A percentile compares a stretch with the other conserved stretches of the same genome.
phyloP scores from a whole-genome alignment of 2,329 filamentous ascomycete species.

The Ophiostoma pallidulum region DNA sequence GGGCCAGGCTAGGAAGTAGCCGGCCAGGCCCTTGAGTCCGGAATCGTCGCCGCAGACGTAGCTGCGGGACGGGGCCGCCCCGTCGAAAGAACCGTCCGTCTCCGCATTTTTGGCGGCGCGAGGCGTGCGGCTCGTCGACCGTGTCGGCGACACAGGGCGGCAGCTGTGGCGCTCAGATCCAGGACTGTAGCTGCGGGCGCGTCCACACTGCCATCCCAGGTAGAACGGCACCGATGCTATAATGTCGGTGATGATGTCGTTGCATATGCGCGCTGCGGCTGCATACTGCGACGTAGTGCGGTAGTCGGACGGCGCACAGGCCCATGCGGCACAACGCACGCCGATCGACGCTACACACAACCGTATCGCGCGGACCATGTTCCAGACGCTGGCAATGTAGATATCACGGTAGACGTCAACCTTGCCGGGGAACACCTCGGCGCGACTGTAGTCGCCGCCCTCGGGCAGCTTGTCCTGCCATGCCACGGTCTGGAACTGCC shows the following conservation, averaged over 20 bases:
- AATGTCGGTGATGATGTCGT: constrained; percentile 47
- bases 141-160: neutral
- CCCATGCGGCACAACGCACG: constrained; percentile 52
- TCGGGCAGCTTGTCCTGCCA: constrained; percentile 47
- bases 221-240: constrained; percentile 53
- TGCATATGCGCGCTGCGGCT: constrained; percentile 40
- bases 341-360: constrained; percentile 46
- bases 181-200: no score
- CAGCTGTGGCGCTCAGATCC: neutral
- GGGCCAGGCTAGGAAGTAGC: constrained; percentile 52
- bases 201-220: constrained; percentile 47
- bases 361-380: constrained; percentile 43
- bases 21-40: constrained; percentile 43
- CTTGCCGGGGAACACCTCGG: constrained; percentile 50
- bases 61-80: constrained; percentile 20
- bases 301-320: constrained; percentile 51
- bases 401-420: constrained; percentile 52
- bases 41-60: constrained; percentile 43
- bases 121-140: neutral
- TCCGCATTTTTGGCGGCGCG: neutral
- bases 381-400: constrained; percentile 50
- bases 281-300: constrained; percentile 54
- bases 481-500: constrained; percentile 41
- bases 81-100: neutral
- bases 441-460: constrained; percentile 41